Percentiles rank a stretch among this genome's conserved stretches.
Conservation (phyloP, 495 filamentous ascomycete genomes). For the Aspergillus ostianus region DNA sequence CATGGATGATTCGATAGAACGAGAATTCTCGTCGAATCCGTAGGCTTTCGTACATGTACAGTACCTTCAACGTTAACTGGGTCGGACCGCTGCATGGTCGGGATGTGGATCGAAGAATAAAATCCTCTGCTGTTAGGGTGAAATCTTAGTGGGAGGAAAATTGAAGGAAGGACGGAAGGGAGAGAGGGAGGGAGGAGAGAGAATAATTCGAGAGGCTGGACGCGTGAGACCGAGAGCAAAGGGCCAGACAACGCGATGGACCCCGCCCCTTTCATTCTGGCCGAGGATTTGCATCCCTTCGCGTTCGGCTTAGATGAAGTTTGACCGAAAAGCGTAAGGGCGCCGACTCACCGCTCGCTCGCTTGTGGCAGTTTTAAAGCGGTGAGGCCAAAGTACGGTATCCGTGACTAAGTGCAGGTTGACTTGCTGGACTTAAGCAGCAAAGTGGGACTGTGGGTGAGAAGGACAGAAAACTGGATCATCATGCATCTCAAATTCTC, state of each 20-base stretch:
- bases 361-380: slow-evolving; percentile 22
- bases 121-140: slow-evolving; percentile 9
- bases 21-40: not conserved
- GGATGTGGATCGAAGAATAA: slow-evolving; percentile 24
- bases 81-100: slow-evolving; percentile 31
- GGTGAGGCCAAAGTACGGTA: slow-evolving; percentile 18
- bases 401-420: slow-evolving; percentile 1
- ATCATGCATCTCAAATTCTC: not conserved
- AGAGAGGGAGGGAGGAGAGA: not conserved
- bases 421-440: not conserved
- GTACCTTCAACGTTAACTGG: slow-evolving; percentile 19
- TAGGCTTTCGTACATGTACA: slow-evolving; percentile 1
- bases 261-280: not conserved
- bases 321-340: slow-evolving; percentile 11
- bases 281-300: too few relatives aligned
- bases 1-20: not conserved
- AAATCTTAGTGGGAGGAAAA: not conserved
- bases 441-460: not conserved
- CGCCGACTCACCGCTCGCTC: slow-evolving; percentile 17
- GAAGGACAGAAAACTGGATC: too few relatives aligned
- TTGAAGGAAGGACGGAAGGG: not conserved
- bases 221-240: slow-evolving; percentile 10
- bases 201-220: slow-evolving; percentile 22
- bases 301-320: too few relatives aligned
- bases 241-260: not conserved